These are phyloP conservation scores for Thalassiosira mediterranea DNA, from an alignment of 352 stramenopile species.

Conservation along the genomic window DNA sequence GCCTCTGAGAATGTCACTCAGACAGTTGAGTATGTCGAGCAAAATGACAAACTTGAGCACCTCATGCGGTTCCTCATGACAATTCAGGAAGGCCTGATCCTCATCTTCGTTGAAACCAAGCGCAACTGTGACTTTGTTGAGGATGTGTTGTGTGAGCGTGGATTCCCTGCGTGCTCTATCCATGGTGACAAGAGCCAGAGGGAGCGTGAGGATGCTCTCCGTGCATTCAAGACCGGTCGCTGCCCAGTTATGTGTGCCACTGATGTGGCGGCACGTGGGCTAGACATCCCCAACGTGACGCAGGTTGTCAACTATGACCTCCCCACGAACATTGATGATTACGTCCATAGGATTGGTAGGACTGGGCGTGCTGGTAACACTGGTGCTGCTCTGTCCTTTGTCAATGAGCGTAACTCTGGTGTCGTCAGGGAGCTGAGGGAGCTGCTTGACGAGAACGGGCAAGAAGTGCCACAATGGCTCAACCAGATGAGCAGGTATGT, in stretches of 20 bases:
- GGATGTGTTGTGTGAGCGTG: conserved; percentile 90
- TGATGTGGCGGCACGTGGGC: conserved; percentile 96
- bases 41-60: conserved; percentile 96
- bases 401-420: conserved; percentile 99
- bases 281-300: conserved; percentile 98
- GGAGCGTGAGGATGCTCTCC: conserved; percentile 92
- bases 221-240: conserved; percentile 92
- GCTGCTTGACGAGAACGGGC: conserved; percentile 93
- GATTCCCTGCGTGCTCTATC: conserved; percentile 96
- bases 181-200: conserved; percentile 97
- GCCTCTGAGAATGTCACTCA: conserved; percentile 98
- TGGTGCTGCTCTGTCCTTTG: conserved; percentile 88
- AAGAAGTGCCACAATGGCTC: conserved; percentile 93
- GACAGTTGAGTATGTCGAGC: conserved; percentile 93
- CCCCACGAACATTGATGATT: conserved; percentile 92
- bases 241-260: conserved; percentile 97
- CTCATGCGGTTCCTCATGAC: conserved; percentile 92
- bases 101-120: conserved; percentile 99
- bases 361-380: conserved; percentile 98
- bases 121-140: conserved; percentile 96
- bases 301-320: conserved; percentile 98
- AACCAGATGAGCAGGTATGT: conserved; percentile 91
- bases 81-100: conserved; percentile 89
- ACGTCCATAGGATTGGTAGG: conserved; percentile 99
- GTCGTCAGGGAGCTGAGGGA: conserved; percentile 97